Evolutionary conservation across 2,329 filamentous ascomycete genomes (phyloP).

Genomic region (Colletotrichum sp.): DNA sequence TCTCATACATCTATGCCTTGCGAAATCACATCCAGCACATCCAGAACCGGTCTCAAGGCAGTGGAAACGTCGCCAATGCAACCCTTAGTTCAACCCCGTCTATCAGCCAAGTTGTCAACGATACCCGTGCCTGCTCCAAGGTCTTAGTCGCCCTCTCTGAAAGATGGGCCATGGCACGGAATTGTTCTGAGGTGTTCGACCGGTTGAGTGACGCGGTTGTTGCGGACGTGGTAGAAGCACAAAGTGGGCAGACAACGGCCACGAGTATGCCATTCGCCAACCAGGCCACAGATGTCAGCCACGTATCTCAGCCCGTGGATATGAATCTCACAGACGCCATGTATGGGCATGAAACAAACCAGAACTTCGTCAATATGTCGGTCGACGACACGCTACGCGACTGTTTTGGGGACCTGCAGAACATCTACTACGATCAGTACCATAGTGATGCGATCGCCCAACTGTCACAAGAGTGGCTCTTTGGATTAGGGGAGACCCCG

Average conservation of each 20-base stretch:
- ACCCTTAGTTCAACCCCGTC: slow-evolving; percentile 36
- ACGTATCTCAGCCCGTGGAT: neutral
- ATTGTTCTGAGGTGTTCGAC: slow-evolving; percentile 48
- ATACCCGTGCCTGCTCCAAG: slow-evolving; percentile 47
- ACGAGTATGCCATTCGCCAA: neutral
- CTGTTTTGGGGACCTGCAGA: slow-evolving; percentile 36
- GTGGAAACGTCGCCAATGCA: neutral
- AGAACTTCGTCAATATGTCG: slow-evolving; percentile 29
- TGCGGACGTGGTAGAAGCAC: slow-evolving; percentile 40
- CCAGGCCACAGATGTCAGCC: neutral
- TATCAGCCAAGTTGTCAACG: slow-evolving; percentile 47
- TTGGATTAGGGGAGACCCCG: slow-evolving; percentile 18
- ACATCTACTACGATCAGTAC: slow-evolving; percentile 26
- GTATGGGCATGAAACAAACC: neutral
- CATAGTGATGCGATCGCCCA: slow-evolving; percentile 27
- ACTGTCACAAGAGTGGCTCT: slow-evolving; percentile 27
- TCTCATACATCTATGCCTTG: slow-evolving; percentile 48
- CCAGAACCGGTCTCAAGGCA: slow-evolving; percentile 14
- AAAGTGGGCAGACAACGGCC: neutral
- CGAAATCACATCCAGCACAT: slow-evolving; percentile 41
- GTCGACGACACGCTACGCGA: slow-evolving; percentile 43
- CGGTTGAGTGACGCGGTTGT: slow-evolving; percentile 46
- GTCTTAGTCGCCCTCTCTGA: slow-evolving; percentile 49
- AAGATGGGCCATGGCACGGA: slow-evolving; percentile 42
- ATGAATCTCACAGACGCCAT: neutral